These are phyloP conservation scores for Neckera pumila DNA, from an alignment of 225 moss, liverwort and hornwort genomes.

Conservation along the genomic window DNA sequence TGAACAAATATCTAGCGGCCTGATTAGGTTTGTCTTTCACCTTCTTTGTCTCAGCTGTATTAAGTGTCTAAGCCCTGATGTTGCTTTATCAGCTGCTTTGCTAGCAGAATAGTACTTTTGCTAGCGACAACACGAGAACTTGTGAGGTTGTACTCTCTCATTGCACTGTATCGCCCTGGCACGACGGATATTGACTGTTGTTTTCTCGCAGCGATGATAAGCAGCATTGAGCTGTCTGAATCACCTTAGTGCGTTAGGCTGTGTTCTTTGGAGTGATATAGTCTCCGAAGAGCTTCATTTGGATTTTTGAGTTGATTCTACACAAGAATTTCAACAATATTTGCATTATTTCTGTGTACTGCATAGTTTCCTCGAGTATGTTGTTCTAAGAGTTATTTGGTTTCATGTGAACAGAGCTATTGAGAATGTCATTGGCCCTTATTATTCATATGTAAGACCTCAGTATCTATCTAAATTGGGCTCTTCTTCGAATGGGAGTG, in stretches of 20 bases:
- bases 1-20: slow-evolving; percentile 79
- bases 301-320: neutral
- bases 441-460: slow-evolving; percentile 73
- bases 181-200: neutral
- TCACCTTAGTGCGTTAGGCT: neutral
- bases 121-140: neutral
- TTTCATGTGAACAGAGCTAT: slow-evolving; percentile 55
- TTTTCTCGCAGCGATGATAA: neutral
- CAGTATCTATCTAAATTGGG: slow-evolving; percentile 66
- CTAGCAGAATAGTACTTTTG: neutral
- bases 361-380: neutral
- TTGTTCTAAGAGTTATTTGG: neutral
- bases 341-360: neutral
- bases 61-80: neutral
- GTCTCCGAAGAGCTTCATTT: neutral
- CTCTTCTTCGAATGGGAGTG: slow-evolving; percentile 16
- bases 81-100: neutral
- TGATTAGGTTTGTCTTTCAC: slow-evolving; percentile 48
- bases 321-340: neutral
- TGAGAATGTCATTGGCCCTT: slow-evolving; percentile 78
- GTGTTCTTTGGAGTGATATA: neutral
- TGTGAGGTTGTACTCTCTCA: neutral
- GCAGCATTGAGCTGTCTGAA: neutral
- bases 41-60: neutral
- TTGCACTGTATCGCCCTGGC: neutral